phyloP scores from a whole-genome alignment of 2,329 filamentous ascomycete genomes.

The Celoporthe dispersa region DNA sequence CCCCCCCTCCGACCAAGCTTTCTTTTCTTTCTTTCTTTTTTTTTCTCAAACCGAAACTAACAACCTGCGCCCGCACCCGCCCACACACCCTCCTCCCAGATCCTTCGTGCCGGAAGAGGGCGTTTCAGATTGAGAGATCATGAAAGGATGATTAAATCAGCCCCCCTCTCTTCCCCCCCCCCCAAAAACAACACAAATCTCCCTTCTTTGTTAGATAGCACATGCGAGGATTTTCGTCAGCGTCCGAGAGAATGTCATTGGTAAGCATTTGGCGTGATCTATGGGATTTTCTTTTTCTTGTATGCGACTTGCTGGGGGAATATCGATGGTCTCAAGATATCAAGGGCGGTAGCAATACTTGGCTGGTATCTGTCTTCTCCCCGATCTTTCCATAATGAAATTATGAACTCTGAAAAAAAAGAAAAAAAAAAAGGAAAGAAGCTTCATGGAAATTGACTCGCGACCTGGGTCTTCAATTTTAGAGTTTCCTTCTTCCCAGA shows the following conservation, averaged over 20 bases:
- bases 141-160: background rate
- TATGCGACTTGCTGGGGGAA: too few species aligned
- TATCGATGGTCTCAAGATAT: too few species aligned
- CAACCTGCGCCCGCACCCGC: background rate
- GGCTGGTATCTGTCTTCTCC: too few species aligned
- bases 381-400: background rate
- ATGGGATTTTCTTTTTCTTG: too few species aligned
- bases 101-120: background rate
- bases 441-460: too few species aligned
- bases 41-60: too few species aligned
- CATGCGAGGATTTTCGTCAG: background rate
- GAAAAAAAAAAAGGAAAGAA: too few species aligned
- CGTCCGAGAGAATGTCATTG: background rate
- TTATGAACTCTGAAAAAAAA: background rate
- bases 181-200: too few species aligned
- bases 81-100: background rate
- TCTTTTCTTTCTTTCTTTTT: background rate
- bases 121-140: conserved; percentile 2
- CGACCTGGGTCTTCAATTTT: too few species aligned
- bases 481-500: background rate
- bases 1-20: too few species aligned
- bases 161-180: background rate
- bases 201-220: background rate
- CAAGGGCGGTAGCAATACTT: too few species aligned
- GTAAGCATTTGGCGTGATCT: background rate